Evolutionary conservation across 192 early-diverging fungal species (phyloP).

Genomic region (Chytriomyces sp.): DNA sequence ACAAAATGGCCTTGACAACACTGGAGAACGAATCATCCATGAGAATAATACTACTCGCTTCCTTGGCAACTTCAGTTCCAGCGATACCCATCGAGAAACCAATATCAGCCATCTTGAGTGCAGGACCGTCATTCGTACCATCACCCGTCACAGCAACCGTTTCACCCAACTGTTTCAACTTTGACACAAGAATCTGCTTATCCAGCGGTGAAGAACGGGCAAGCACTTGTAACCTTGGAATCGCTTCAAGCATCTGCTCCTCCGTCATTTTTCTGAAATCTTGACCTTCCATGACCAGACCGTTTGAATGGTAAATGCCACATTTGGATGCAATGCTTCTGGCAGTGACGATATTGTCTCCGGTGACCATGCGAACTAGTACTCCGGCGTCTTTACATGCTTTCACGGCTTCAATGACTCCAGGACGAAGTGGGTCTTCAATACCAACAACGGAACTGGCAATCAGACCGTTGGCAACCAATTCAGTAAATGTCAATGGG

Average conservation of each 20-base stretch:
- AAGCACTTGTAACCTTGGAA: conserved; percentile 70
- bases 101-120: conserved; percentile 86
- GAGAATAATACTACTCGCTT: conserved; percentile 89
- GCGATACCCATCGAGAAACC: conserved; percentile 94
- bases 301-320: conserved; percentile 47
- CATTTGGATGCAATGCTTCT: conserved; percentile 60
- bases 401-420: conserved; percentile 76
- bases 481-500: conserved; percentile 8
- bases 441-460: conserved; percentile 80
- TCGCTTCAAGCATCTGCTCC: conserved; percentile 57
- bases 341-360: conserved; percentile 72
- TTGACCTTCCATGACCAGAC: conserved; percentile 74
- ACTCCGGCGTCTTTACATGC: conserved; percentile 82
- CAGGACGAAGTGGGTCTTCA: conserved; percentile 82
- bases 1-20: conserved; percentile 92
- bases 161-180: conserved; percentile 74
- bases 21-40: conserved; percentile 93
- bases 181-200: conserved; percentile 83
- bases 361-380: conserved; percentile 83
- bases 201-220: conserved; percentile 87
- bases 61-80: conserved; percentile 96
- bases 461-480: conserved; percentile 23
- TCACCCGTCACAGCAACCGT: conserved; percentile 97
- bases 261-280: conserved; percentile 75
- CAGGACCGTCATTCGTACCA: conserved; percentile 96